Percentiles rank a stretch among this genome's conserved stretches.
Conservation (phyloP, 2,329 filamentous ascomycete species). For the Verticillium isaacii region DNA sequence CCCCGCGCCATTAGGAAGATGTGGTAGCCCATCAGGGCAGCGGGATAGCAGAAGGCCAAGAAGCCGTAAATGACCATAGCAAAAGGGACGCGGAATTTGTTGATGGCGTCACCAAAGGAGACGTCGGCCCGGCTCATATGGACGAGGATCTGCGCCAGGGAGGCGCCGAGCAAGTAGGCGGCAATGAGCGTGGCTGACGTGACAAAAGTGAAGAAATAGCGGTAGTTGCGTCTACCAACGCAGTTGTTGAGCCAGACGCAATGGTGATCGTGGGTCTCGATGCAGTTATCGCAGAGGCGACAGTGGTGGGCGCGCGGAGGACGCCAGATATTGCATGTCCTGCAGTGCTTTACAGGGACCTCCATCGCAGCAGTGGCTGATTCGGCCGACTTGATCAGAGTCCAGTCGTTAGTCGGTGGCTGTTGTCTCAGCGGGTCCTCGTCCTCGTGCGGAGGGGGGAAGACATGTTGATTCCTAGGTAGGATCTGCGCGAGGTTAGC, state of each 20-base stretch:
- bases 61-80: slow-evolving; percentile 83
- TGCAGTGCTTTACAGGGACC: slow-evolving; percentile 96
- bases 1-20: slow-evolving; percentile 85
- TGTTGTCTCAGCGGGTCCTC: slow-evolving; percentile 79
- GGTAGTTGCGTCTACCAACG: slow-evolving; percentile 93
- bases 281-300: slow-evolving; percentile 92
- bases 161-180: slow-evolving; percentile 70
- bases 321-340: slow-evolving; percentile 95
- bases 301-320: slow-evolving; percentile 95
- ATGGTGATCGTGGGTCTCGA: slow-evolving; percentile 96
- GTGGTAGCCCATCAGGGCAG: slow-evolving; percentile 82
- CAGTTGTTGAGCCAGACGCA: slow-evolving; percentile 99
- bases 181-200: slow-evolving; percentile 71
- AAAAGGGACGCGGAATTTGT: slow-evolving; percentile 73
- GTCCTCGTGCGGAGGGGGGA: slow-evolving; percentile 69
- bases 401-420: slow-evolving; percentile 89
- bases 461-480: slow-evolving; percentile 84
- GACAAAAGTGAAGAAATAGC: slow-evolving; percentile 94
- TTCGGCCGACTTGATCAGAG: slow-evolving; percentile 77
- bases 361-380: slow-evolving; percentile 84
- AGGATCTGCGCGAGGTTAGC: slow-evolving; percentile 58
- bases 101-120: slow-evolving; percentile 64
- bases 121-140: slow-evolving; percentile 61
- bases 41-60: slow-evolving; percentile 72
- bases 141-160: slow-evolving; percentile 73